Evolutionary conservation across 1,139 yeast species (phyloP).

Genomic region (Hyphopichia wangnamkhiaoensis): DNA sequence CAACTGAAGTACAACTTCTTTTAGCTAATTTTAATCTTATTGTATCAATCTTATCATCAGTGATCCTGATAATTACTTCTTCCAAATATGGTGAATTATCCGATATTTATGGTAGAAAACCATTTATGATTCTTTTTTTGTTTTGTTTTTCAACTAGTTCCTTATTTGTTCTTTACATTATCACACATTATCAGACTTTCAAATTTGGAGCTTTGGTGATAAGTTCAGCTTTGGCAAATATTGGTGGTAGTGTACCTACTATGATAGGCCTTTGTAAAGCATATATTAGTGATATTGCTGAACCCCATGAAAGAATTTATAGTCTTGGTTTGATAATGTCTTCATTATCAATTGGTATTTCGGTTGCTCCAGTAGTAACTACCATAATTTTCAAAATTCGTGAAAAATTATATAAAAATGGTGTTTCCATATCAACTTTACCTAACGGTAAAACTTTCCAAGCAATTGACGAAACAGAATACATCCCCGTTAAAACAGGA

Average conservation of each 20-base stretch:
- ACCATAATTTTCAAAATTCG: slow-evolving; percentile 31
- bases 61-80: slow-evolving; percentile 35
- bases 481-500: slow-evolving; percentile 32
- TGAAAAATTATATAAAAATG: slow-evolving; percentile 8
- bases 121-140: slow-evolving; percentile 38
- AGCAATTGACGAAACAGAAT: slow-evolving; percentile 22
- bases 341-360: slow-evolving; percentile 56
- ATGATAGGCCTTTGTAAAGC: slow-evolving; percentile 53
- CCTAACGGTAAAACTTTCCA: slow-evolving; percentile 1
- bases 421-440: neutral
- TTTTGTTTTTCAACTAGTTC: slow-evolving; percentile 19
- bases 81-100: slow-evolving; percentile 57
- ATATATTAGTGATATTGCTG: slow-evolving; percentile 67
- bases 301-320: slow-evolving; percentile 52
- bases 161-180: slow-evolving; percentile 22
- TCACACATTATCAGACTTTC: slow-evolving; percentile 30
- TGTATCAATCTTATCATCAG: slow-evolving; percentile 19
- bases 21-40: slow-evolving; percentile 32
- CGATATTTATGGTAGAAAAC: slow-evolving; percentile 64
- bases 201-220: slow-evolving; percentile 31
- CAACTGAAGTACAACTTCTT: slow-evolving; percentile 33
- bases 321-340: slow-evolving; percentile 59
- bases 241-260: slow-evolving; percentile 55
- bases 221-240: slow-evolving; percentile 40
- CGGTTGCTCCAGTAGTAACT: slow-evolving; percentile 65